These are phyloP conservation scores for Pilasporangium apinafurcum DNA, from an alignment of 352 stramenopile species.

Conservation along the genomic window DNA sequence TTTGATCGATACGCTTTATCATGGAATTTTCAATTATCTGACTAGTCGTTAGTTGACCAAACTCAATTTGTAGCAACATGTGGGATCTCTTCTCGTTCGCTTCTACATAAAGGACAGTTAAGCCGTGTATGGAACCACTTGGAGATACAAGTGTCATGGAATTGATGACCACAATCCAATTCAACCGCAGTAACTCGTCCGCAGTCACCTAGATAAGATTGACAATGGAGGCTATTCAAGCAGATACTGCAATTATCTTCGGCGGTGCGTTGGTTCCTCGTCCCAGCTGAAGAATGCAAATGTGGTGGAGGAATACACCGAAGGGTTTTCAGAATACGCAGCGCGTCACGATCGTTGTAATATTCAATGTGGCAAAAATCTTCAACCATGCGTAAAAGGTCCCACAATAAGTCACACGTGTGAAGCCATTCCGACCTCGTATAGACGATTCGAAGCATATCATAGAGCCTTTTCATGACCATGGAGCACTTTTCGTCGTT, in stretches of 20 bases:
- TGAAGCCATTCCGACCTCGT: constrained; percentile 32
- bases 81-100: not conserved
- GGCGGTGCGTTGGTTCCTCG: not conserved
- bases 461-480: constrained; percentile 36
- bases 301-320: constrained; percentile 13
- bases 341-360: constrained; percentile 28
- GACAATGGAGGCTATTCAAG: constrained; percentile 19
- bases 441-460: constrained; percentile 33
- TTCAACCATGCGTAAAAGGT: constrained; percentile 41
- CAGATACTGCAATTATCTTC: constrained; percentile 51
- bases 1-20: too few species aligned
- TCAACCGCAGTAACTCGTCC: constrained; percentile 15
- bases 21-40: too few species aligned
- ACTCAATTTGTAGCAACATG: too few species aligned
- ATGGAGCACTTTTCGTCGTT: constrained; percentile 41
- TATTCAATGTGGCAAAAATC: constrained; percentile 45
- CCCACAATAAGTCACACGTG: constrained; percentile 36
- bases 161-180: constrained; percentile 57
- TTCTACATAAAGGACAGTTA: constrained; percentile 40
- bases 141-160: constrained; percentile 71
- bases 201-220: constrained; percentile 1
- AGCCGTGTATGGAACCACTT: constrained; percentile 56
- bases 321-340: constrained; percentile 37
- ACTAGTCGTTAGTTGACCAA: too few species aligned
- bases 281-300: not conserved